Evolutionary conservation across 805 yeast genomes (phyloP).

Genomic region (Starmerella sirachaensis): DNA sequence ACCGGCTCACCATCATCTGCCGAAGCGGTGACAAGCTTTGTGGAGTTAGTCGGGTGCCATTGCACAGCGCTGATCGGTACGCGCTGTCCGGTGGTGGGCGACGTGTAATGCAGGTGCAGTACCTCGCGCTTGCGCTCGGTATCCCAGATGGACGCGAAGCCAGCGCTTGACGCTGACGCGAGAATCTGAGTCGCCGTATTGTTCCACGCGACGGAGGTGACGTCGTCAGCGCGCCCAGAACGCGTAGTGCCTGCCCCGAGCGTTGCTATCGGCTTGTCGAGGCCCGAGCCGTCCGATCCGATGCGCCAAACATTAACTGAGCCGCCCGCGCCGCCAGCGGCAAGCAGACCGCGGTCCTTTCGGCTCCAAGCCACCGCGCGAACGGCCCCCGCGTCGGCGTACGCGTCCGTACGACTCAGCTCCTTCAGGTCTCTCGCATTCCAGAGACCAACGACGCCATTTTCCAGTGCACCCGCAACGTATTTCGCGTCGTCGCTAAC

Average conservation of each 20-base stretch:
- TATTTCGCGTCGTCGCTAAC: conserved; percentile 15
- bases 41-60: conserved; percentile 90
- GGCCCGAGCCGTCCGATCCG: conserved; percentile 63
- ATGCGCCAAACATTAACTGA: conserved; percentile 87
- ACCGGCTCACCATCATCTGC: conserved; percentile 62
- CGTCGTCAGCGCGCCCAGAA: conserved; percentile 74
- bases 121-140: conserved; percentile 78
- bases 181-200: conserved; percentile 69
- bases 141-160: conserved; percentile 90
- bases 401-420: conserved; percentile 31
- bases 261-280: conserved; percentile 44
- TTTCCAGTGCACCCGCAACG: conserved; percentile 83
- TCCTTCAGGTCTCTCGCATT: conserved; percentile 32
- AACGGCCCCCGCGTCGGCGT: conserved; percentile 44
- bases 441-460: conserved; percentile 71
- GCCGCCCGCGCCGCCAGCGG: conserved; percentile 80
- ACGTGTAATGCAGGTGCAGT: conserved; percentile 61
- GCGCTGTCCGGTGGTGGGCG: conserved; percentile 33
- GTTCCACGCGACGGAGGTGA: conserved; percentile 82
- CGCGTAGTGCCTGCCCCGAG: conserved; percentile 57
- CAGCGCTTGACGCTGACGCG: conserved; percentile 78
- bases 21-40: conserved; percentile 78
- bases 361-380: conserved; percentile 69
- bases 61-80: conserved; percentile 70
- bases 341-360: conserved; percentile 55